Evolutionary conservation across 768 basidiomycete species (phyloP), one percentile per base, ranked within the genome.

Genomic region (Pulveroboletus ravenelii): DNA sequence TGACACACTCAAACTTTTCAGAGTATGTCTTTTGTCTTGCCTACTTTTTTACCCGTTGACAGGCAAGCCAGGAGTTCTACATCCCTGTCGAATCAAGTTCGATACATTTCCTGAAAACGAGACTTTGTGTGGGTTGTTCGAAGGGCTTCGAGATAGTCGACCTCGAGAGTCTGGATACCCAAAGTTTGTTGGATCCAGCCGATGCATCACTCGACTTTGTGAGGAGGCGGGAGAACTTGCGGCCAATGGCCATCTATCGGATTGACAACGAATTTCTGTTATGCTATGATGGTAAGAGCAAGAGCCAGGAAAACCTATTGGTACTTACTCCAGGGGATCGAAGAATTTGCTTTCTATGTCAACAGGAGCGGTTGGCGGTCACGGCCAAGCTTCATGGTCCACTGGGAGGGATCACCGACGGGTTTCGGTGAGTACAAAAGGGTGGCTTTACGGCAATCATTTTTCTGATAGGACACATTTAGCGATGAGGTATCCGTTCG

Each of bases 121-220:
- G 88, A 72, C 80, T 99, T 58, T 99, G 96, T 66, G 91, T 99
- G 13, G 96, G 95, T 1, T 95, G 93, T 64, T 90, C 94, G 10
- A 88, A 91, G 61, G 96, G 96, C 15, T 98, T 99, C 67, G 96
- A 98, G 72, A 97, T 99, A 57, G 92, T 99, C 55, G 96, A 99
- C 67, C 79, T 98, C 35, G 93, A 97, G 68, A 94, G 87, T 52
- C 72, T 99, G 70, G 96, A 99, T 67, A 97, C 95, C 37, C 95
- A 98, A 71, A 92, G 92, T 4, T 68, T 99, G 59, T 76, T 99
- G 46, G 96, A 99, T 70, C 96, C 95, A 0, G 80, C 84, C 10
- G 96, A 99, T 63, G 80, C 82, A 52, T 85, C 85, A 13, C 78
- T 99, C 34, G 94, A 98, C 55, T 97, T 99, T 72, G 92, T 97